These are phyloP conservation scores for Seiridium unicorne DNA, from an alignment of 2,329 filamentous ascomycete genomes.

Conservation along the genomic window DNA sequence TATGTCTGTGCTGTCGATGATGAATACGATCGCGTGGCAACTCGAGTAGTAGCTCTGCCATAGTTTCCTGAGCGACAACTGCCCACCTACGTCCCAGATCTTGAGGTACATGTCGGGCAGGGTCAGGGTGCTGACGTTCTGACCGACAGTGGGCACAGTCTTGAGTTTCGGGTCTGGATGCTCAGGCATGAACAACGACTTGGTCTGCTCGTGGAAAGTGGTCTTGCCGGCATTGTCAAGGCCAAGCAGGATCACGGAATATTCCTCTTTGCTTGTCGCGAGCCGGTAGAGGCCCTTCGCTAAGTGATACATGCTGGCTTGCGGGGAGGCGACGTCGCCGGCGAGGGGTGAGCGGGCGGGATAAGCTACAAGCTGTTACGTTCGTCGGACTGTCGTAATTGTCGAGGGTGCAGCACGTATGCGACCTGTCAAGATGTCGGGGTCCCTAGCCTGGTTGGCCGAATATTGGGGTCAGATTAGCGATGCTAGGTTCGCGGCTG, in stretches of 20 bases:
- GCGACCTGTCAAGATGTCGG: neutral
- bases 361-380: too few species aligned
- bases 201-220: conserved; percentile 95
- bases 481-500: neutral
- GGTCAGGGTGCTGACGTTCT: conserved; percentile 90
- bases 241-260: conserved; percentile 93
- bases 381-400: too few species aligned
- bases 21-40: conserved; percentile 96
- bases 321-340: neutral
- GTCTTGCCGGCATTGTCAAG: conserved; percentile 99
- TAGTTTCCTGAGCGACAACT: conserved; percentile 81
- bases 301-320: conserved; percentile 82
- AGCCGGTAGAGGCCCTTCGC: conserved; percentile 93
- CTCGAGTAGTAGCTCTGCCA: conserved; percentile 96
- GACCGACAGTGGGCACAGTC: conserved; percentile 94
- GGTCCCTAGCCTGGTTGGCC: neutral
- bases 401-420: neutral
- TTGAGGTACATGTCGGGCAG: conserved; percentile 96
- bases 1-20: conserved; percentile 93
- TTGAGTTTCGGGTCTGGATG: conserved; percentile 67
- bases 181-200: conserved; percentile 73
- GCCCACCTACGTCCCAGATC: conserved; percentile 97
- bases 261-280: conserved; percentile 97
- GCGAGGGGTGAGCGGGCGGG: neutral
- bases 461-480: neutral